These are phyloP conservation scores for Solanum sitiens DNA, from an alignment of 257 asterid genomes.

Conservation along the genomic window DNA sequence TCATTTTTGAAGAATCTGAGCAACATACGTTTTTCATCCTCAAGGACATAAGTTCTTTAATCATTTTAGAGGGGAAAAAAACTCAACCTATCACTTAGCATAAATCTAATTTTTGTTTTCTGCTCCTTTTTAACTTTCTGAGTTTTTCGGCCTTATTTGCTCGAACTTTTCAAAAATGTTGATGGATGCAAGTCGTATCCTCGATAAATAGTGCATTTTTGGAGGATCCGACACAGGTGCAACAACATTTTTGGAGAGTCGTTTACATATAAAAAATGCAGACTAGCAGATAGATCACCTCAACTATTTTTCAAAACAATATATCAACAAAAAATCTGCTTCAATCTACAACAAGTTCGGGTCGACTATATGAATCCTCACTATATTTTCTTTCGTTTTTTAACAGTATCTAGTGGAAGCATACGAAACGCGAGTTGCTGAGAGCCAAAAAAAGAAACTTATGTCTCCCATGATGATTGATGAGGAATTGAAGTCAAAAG, in stretches of 20 bases:
- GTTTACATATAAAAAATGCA: neutral
- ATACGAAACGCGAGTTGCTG: constrained; percentile 65
- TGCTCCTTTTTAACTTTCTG: neutral
- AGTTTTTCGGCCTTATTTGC: neutral
- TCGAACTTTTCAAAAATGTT: neutral
- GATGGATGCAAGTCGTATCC: neutral
- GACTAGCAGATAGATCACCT: neutral
- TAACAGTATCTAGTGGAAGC: constrained; percentile 82
- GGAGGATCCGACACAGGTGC: neutral
- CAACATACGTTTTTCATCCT: neutral
- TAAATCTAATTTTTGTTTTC: neutral
- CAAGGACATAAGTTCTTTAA: neutral
- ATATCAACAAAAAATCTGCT: neutral
- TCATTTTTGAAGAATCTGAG: neutral
- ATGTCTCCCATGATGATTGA: constrained; percentile 37
- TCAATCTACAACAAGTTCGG: neutral
- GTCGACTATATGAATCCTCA: neutral
- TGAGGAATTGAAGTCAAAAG: constrained; percentile 44
- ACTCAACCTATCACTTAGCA: neutral
- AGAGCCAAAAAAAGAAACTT: constrained; percentile 53
- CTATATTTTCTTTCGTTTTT: neutral
- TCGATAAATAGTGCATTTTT: neutral
- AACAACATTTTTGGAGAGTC: neutral
- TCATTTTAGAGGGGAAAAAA: neutral
- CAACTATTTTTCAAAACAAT: neutral